Percentiles rank a stretch among this genome's conserved stretches.
Conservation (phyloP, 129 eudicot species). For the Erigeron canadensis region DNA sequence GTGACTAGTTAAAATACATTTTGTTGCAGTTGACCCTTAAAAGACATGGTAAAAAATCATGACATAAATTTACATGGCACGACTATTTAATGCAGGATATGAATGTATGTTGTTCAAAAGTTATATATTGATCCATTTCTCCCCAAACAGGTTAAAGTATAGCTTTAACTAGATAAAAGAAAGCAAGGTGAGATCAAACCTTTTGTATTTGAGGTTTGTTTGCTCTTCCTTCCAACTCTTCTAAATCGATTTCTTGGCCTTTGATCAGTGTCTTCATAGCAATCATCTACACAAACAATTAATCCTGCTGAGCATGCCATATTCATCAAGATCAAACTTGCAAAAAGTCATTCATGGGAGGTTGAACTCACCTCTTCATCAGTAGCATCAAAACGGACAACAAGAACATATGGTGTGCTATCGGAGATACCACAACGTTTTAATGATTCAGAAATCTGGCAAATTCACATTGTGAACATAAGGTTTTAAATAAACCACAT, state of each 20-base stretch:
- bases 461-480: not conserved
- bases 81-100: not conserved
- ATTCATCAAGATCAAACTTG: not conserved
- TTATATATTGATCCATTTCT: not conserved
- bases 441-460: constrained; percentile 82
- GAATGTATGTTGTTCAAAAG: not conserved
- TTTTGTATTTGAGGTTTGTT: constrained; percentile 72
- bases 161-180: not conserved
- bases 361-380: constrained; percentile 62
- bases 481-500: not conserved
- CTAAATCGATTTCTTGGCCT: constrained; percentile 70
- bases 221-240: constrained; percentile 70
- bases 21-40: not conserved
- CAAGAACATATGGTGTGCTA: constrained; percentile 58
- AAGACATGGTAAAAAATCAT: not conserved
- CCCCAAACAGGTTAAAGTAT: not conserved
- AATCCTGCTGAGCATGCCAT: constrained; percentile 3
- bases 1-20: too few relatives aligned
- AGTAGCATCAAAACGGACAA: constrained; percentile 79
- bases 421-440: constrained; percentile 92
- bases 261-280: constrained; percentile 56
- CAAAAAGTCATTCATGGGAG: not conserved
- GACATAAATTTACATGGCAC: not conserved
- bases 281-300: constrained; percentile 41
- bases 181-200: constrained; percentile 37